Percentiles rank a stretch among this genome's conserved stretches.
phyloP scores from a whole-genome alignment of 2,329 filamentous ascomycete genomes.

The Aspergillus novoparasiticus region DNA sequence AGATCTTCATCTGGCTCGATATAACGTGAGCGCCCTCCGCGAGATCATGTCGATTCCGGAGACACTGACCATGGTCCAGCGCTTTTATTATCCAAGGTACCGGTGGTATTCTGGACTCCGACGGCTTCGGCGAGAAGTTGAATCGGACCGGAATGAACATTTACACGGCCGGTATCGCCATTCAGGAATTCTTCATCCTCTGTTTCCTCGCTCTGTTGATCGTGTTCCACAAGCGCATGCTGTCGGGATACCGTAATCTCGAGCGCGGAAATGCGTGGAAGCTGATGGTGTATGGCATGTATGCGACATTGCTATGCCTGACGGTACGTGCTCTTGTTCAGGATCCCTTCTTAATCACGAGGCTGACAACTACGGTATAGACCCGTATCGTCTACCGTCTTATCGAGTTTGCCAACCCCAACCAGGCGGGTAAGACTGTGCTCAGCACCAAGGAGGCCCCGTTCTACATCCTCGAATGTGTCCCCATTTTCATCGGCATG shows the following conservation, averaged over 20 bases:
- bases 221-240: constrained; percentile 50
- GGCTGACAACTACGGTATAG: neutral
- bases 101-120: constrained; percentile 16
- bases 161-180: constrained; percentile 37
- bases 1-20: constrained; percentile 47
- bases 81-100: constrained; percentile 27
- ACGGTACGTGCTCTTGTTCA: constrained; percentile 26
- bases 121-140: neutral
- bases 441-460: constrained; percentile 37
- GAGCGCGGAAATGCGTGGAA: neutral
- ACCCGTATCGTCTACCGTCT: constrained; percentile 59
- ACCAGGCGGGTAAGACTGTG: constrained; percentile 36
- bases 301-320: constrained; percentile 54
- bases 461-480: constrained; percentile 44
- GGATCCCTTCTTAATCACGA: neutral
- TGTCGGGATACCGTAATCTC: constrained; percentile 31
- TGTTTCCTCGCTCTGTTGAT: constrained; percentile 54
- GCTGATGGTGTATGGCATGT: constrained; percentile 53
- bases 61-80: neutral
- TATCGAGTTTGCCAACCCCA: constrained; percentile 59
- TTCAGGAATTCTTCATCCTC: constrained; percentile 58
- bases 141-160: constrained; percentile 27
- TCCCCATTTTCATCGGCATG: constrained; percentile 44
- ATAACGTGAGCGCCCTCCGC: constrained; percentile 21
- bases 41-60: neutral